A percentile compares a stretch with the other conserved stretches of the same genome.
phyloP scores from a whole-genome alignment of 2,329 filamentous ascomycete genomes.

The Fusarium tjaetaba region DNA sequence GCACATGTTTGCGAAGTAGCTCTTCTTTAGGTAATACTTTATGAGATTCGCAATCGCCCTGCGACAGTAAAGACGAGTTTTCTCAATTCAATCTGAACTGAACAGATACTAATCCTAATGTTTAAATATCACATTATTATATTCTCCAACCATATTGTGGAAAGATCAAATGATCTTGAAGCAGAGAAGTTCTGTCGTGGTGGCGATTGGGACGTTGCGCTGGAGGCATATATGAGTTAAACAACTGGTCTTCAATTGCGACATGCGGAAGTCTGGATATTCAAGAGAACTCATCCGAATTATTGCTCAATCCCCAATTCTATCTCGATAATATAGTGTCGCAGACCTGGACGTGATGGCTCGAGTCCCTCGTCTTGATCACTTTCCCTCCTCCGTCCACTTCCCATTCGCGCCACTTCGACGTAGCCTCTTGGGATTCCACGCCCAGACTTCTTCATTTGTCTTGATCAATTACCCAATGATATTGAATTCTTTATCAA shows the following conservation, averaged over 20 bases:
- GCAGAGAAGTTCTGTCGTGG: rapidly evolving
- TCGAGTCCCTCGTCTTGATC: not conserved
- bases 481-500: rapidly evolving
- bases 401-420: not conserved
- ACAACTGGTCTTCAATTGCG: not conserved
- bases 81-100: rapidly evolving
- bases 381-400: not conserved
- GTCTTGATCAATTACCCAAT: not conserved
- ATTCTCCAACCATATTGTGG: rapidly evolving
- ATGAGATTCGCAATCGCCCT: too few relatives aligned
- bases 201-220: not conserved
- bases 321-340: too few relatives aligned
- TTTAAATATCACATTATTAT: rapidly evolving
- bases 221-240: rapidly evolving
- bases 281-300: rapidly evolving
- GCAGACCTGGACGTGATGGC: rapidly evolving
- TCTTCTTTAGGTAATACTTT: not conserved
- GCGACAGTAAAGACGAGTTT: not conserved
- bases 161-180: rapidly evolving
- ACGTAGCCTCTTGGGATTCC: not conserved
- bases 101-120: not conserved
- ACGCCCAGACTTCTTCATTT: not conserved
- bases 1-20: not conserved
- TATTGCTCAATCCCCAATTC: rapidly evolving
- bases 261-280: rapidly evolving